Evolutionary conservation across 331 rosid genomes (phyloP), one percentile per base, ranked within the genome.

Genomic region (Spiraea crenata): DNA sequence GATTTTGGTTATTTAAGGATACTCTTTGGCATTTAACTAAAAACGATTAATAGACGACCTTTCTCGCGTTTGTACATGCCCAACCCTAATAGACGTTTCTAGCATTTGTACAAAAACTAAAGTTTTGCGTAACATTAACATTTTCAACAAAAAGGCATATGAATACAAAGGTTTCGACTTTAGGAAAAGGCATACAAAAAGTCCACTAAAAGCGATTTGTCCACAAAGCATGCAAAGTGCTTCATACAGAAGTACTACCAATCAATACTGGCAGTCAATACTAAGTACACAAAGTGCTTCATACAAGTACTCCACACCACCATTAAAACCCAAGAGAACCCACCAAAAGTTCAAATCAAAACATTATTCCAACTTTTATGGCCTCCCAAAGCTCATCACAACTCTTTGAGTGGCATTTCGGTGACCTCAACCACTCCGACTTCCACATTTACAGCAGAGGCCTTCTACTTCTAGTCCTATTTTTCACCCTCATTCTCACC

Each of bases 331-430:
- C 62, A 57, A 31, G n/a, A 31, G 62, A 57, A 64, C 45, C 19
- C 42, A 31, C 44, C 57, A 14, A 65, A 66, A 4, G 9, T 11
- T 9, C 40, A 25, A 25, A 25, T 31, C 42, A 46, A 20, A 15
- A 35, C 12, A 41, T 14, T 17, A 4, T 25, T 2, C 5, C 9
- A 16, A 7, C 15, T 4, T 67, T 50, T 4, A 67, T 67, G 71
- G 59, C 58, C 5, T 67, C 59, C 35, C 46, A 50, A 48, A 40
- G 37, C 9, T 50, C 57, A 10, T 50, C 57, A 19, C 46, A 35
- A 10, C 58, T 67, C 71, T 47, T 67, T 67, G 58, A 48, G 16
- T 17, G 71, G 48, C 47, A 67, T 50, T 49, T 67, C 59, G 8
- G 7, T 3, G 46, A 35, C 17, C 47, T 49, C 17, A 48, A 49